These are phyloP conservation scores for Kockovaella imperatae DNA, from an alignment of 768 basidiomycete species.

Conservation along the genomic window DNA sequence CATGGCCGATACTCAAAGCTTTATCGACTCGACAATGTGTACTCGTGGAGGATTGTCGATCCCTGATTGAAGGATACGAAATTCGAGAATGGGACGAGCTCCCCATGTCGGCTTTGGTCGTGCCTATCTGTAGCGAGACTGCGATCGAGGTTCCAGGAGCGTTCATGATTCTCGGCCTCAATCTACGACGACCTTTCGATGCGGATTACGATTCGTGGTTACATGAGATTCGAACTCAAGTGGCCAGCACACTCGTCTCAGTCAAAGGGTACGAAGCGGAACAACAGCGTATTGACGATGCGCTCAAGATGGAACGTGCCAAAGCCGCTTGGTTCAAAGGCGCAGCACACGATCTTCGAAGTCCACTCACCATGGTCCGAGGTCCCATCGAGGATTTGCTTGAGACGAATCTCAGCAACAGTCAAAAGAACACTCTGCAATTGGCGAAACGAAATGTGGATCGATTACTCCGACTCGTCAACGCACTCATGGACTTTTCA, in stretches of 20 bases:
- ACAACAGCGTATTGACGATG: slow-evolving; percentile 11
- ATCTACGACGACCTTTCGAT: slow-evolving; percentile 32
- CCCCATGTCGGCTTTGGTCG: slow-evolving; percentile 35
- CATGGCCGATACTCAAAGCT: slow-evolving; percentile 39
- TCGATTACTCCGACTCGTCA: slow-evolving; percentile 44
- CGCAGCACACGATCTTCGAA: slow-evolving; percentile 38
- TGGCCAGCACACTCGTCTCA: slow-evolving; percentile 15
- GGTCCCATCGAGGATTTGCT: slow-evolving; percentile 39
- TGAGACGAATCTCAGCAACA: slow-evolving; percentile 6
- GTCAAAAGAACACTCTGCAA: slow-evolving; percentile 11
- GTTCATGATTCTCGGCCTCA: slow-evolving; percentile 40
- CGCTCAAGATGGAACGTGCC: slow-evolving; percentile 29
- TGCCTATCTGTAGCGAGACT: slow-evolving; percentile 35
- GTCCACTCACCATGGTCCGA: slow-evolving; percentile 35
- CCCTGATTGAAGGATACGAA: slow-evolving; percentile 25
- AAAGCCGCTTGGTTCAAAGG: slow-evolving; percentile 39
- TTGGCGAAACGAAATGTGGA: slow-evolving; percentile 43
- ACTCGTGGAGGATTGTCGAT: slow-evolving; percentile 31
- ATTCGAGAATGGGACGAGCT: slow-evolving; percentile 38
- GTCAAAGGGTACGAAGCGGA: slow-evolving; percentile 32
- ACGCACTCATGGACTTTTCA: slow-evolving; percentile 47
- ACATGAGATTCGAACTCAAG: slow-evolving; percentile 26
- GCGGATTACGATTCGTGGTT: slow-evolving; percentile 36
- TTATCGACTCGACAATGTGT: slow-evolving; percentile 31
- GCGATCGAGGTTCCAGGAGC: slow-evolving; percentile 28